phyloP scores from a whole-genome alignment of 2,329 filamentous ascomycete genomes.

The Trichoderma semiorbis region DNA sequence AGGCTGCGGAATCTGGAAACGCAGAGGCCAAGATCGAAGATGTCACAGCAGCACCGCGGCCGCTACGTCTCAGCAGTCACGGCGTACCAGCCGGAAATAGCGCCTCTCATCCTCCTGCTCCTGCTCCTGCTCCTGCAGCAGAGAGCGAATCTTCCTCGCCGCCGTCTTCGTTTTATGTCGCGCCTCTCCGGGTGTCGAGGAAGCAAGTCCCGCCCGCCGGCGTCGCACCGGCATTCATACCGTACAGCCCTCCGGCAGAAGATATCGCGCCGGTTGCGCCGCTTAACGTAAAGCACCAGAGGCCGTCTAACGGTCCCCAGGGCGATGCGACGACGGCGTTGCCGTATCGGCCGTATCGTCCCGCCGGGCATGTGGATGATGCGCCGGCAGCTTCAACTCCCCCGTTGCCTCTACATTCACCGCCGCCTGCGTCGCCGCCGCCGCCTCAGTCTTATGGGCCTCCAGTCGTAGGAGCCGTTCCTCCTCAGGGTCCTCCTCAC shows the following conservation, averaged over 20 bases:
- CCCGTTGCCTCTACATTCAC: neutral
- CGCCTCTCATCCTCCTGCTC: neutral
- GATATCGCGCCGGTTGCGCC: neutral
- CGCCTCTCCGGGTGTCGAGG: conserved; percentile 28
- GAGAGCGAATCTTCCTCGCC: neutral
- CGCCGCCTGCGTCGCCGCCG: neutral
- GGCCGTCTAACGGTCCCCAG: neutral
- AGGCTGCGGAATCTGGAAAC: neutral
- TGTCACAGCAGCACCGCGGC: neutral
- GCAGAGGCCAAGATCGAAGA: neutral
- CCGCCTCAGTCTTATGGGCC: neutral
- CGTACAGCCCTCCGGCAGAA: conserved; percentile 27
- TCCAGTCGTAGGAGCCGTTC: neutral
- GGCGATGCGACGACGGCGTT: neutral
- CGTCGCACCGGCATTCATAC: conserved; percentile 26
- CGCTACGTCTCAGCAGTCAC: neutral
- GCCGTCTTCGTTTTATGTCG: conserved; percentile 24
- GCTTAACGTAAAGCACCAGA: neutral
- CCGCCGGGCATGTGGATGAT: neutral
- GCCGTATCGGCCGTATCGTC: conserved; percentile 30
- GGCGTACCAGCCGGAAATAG: neutral
- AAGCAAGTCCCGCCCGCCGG: conserved; percentile 24
- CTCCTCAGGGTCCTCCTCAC: neutral
- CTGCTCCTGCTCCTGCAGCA: neutral
- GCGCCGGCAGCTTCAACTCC: neutral